Conservation (phyloP, 2,329 filamentous ascomycete genomes). For the Arthroderma sp. region DNA sequence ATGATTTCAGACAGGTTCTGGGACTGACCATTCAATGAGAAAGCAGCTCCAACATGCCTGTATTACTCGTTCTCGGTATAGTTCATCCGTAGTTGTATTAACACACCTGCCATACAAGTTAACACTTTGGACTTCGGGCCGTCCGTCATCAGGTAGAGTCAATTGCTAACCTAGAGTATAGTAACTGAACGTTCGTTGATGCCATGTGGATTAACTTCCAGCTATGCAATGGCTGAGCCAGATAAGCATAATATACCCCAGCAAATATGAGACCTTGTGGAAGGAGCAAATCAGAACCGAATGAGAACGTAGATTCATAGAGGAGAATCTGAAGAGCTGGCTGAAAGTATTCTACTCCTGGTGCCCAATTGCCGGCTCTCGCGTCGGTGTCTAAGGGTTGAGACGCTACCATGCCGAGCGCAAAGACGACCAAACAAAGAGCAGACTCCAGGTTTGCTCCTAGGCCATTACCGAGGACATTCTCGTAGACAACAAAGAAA, state of each 20-base stretch:
- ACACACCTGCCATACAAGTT: constrained; percentile 4
- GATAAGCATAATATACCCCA: constrained; percentile 23
- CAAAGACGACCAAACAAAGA: constrained; percentile 21
- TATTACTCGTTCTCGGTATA: constrained; percentile 9
- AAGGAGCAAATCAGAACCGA: constrained; percentile 16
- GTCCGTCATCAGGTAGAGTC: too few species aligned
- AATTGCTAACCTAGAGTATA: constrained; percentile 11
- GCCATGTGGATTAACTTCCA: constrained; percentile 23
- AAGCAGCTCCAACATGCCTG: constrained; percentile 23
- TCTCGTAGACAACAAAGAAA: constrained; percentile 15
- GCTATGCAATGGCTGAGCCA: constrained; percentile 22
- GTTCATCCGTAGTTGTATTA: constrained; percentile 11
- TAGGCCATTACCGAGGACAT: constrained; percentile 13
- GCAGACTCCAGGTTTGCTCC: constrained; percentile 17
- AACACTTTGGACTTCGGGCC: too few species aligned
- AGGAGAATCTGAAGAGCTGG: constrained; percentile 19
- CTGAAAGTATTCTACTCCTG: constrained; percentile 21
- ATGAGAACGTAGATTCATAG: constrained; percentile 19
- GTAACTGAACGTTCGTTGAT: constrained; percentile 20
- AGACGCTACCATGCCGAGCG: constrained; percentile 16
- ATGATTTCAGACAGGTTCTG: background rate
- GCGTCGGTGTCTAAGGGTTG: constrained; percentile 10
- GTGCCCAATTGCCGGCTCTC: constrained; percentile 12
- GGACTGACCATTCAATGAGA: constrained; percentile 16
- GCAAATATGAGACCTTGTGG: constrained; percentile 21